These are phyloP conservation scores for Tetratostichococcus sp. DNA, from an alignment of 139 green algal species.

Conservation along the genomic window DNA sequence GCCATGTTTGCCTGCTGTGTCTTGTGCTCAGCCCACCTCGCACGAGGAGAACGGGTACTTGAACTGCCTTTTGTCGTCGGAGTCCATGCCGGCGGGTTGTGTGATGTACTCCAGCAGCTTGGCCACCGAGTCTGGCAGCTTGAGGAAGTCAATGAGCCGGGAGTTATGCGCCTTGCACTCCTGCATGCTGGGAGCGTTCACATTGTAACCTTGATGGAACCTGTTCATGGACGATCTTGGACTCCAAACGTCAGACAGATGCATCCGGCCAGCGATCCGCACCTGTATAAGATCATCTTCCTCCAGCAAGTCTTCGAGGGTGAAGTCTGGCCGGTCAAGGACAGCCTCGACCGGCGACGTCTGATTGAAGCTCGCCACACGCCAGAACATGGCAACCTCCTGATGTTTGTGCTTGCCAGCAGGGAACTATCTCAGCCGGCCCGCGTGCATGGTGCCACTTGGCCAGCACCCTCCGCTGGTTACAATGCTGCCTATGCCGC, in stretches of 20 bases:
- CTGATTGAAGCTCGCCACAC: slow-evolving; percentile 17
- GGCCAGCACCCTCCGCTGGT: too few relatives aligned
- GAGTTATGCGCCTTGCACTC: slow-evolving; percentile 87
- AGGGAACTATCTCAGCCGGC: too few relatives aligned
- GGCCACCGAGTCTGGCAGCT: slow-evolving; percentile 62
- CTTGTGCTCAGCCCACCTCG: slow-evolving; percentile 66
- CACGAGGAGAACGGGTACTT: slow-evolving; percentile 94
- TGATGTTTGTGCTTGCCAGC: too few relatives aligned
- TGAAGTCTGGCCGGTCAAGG: slow-evolving; percentile 85
- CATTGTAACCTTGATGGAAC: too few relatives aligned
- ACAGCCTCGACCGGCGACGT: slow-evolving; percentile 62
- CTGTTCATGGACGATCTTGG: too few relatives aligned
- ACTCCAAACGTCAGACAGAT: background rate
- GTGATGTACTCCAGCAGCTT: slow-evolving; percentile 49
- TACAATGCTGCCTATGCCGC: too few relatives aligned
- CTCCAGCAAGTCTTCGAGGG: slow-evolving; percentile 87
- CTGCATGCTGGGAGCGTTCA: background rate
- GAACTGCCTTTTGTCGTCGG: slow-evolving; percentile 65
- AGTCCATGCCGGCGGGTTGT: slow-evolving; percentile 25
- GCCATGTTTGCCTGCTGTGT: too few relatives aligned
- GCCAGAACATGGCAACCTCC: slow-evolving; percentile 18
- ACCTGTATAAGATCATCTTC: slow-evolving; percentile 90
- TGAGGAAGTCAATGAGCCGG: slow-evolving; percentile 76
- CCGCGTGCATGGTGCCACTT: too few relatives aligned
- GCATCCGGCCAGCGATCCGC: background rate